These are phyloP conservation scores for Linnemannia zychae DNA, from an alignment of 192 early-diverging fungal species.

Conservation along the genomic window DNA sequence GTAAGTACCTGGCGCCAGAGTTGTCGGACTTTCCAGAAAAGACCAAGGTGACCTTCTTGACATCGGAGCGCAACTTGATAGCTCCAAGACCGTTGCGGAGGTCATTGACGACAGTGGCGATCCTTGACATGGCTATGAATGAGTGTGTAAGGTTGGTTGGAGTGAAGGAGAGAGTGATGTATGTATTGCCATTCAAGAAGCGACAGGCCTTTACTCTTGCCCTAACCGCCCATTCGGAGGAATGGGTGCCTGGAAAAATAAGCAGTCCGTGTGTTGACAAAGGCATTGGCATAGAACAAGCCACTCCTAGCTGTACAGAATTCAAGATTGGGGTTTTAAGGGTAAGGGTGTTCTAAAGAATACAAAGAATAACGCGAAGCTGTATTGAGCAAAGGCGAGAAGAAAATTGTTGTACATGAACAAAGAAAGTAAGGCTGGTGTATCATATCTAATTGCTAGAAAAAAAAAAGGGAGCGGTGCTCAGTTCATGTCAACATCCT, in stretches of 20 bases:
- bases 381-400: neutral
- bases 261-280: too few relatives aligned
- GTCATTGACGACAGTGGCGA: conserved; percentile 40
- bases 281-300: too few relatives aligned
- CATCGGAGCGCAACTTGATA: conserved; percentile 52
- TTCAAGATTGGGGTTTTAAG: too few relatives aligned
- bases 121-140: conserved; percentile 31
- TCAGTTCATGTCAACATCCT: conserved; percentile 2
- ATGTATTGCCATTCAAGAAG: neutral
- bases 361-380: too few relatives aligned
- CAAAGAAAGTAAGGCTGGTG: neutral
- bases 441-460: neutral
- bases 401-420: neutral
- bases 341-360: too few relatives aligned
- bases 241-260: too few relatives aligned
- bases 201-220: neutral
- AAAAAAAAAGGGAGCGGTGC: neutral
- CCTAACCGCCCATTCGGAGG: too few relatives aligned
- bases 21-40: conserved; percentile 61
- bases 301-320: too few relatives aligned
- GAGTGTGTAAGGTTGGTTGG: neutral
- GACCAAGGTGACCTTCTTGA: conserved; percentile 65
- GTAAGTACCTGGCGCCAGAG: conserved; percentile 64
- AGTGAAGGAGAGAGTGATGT: neutral
- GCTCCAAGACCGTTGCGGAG: conserved; percentile 66